Evolutionary conservation across 192 early-diverging fungal species (phyloP), one percentile per base, ranked within the genome.

Genomic region (Martensiomyces pterosporus): DNA sequence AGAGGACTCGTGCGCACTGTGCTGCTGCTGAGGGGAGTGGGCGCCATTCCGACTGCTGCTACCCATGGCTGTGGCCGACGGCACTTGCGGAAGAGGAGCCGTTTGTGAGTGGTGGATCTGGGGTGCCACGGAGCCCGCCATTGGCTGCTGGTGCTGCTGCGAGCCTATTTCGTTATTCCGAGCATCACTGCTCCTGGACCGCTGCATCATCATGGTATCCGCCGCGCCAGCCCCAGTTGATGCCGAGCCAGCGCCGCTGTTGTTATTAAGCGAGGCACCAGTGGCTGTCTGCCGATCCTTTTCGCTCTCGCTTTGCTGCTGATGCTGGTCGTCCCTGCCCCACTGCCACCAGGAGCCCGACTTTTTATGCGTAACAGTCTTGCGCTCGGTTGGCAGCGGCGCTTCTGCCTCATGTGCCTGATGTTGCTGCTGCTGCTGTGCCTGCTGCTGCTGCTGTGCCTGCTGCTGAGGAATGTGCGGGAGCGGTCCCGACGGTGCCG

Each of bases 341-440:
- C 67, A 71, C 47, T 71, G 67, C 67, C 67, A 71, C 67, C 67
- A 71, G 15, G 67, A 71, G 3, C 43, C 56, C 1, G 67, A 71
- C 33, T 71, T 71, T 50, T 71, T 71, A 39, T 71, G 67, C n/a
- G 56, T 47, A 17, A 71, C 43, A 10, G 55, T 50, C 27, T 58
- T 57, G 27, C 55, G 57, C n/a, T n/a, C 57, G 13, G 48, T 6
- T 6, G 29, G 29, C 6, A 8, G 29, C 29, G 12, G 29, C 29
- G 5, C 29, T 12, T 32, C 29, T 8, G 29, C 6, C 29, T 32
- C 29, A 32, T 32, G 29, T 5, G 29, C 6, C 29, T 32, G 29
- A 32, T 5, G 29, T 32, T 32, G 29, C 29, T 32, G 29, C 29
- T 32, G 29, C 29, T 32, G 29, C 29, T 32, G 29, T 12, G 5